Percentiles rank a stretch among this genome's conserved stretches.
Evolutionary conservation across 495 filamentous ascomycete genomes (phyloP).

Genomic region (Aspergillus panamensis): DNA sequence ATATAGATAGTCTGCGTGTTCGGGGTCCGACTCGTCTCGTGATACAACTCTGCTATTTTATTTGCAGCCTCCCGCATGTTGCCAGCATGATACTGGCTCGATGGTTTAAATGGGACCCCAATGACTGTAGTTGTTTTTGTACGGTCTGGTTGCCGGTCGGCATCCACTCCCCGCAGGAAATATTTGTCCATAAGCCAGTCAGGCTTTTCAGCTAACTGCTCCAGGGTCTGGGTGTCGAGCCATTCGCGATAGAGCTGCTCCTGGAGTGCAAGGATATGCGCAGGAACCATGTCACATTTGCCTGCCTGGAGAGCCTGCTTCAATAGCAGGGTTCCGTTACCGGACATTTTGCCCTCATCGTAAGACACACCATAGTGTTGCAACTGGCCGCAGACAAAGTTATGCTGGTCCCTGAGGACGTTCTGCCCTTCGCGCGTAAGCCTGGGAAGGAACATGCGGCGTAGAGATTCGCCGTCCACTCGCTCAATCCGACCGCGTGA

Average conservation of each 20-base stretch:
- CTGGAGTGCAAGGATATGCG: constrained; percentile 1
- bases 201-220: background rate
- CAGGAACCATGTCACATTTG: constrained; percentile 9
- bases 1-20: constrained; percentile 7
- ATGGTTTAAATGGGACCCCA: background rate
- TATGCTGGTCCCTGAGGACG: background rate
- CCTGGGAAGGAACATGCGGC: background rate
- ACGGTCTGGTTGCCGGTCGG: constrained; percentile 3
- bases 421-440: background rate
- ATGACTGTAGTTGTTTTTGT: constrained; percentile 7
- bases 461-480: constrained; percentile 2
- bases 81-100: constrained; percentile 3
- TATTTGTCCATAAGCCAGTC: constrained; percentile 9
- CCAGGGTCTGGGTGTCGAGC: background rate
- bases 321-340: constrained; percentile 4
- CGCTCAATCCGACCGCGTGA: background rate
- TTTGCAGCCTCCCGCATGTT: constrained; percentile 4
- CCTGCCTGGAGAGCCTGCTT: constrained; percentile 9
- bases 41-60: background rate
- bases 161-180: background rate
- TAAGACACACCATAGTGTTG: constrained; percentile 11
- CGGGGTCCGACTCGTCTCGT: background rate
- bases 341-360: background rate
- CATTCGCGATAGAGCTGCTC: constrained; percentile 11
- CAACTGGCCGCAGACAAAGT: constrained; percentile 12